Conservation (phyloP, 208 protist genomes). For the Leishmania mexicana region DNA sequence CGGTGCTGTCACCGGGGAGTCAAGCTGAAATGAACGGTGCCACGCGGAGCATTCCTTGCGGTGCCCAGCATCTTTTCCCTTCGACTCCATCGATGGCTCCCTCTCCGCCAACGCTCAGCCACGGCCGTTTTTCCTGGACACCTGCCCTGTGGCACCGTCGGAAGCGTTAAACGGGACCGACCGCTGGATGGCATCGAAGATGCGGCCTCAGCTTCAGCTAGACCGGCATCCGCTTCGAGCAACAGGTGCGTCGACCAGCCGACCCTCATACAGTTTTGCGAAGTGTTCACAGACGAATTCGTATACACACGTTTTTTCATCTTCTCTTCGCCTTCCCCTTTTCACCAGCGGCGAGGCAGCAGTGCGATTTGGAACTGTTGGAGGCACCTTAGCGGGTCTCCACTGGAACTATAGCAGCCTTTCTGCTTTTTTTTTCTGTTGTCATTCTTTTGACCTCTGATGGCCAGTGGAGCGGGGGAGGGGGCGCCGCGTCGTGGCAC, state of each 20-base stretch:
- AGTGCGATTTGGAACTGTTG: no score
- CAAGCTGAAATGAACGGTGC: neutral
- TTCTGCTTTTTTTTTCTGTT: neutral
- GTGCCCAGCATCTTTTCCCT: neutral
- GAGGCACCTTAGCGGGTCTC: no score
- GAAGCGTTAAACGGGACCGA: neutral
- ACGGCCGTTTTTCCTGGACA: neutral
- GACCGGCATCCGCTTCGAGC: neutral
- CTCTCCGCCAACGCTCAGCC: neutral
- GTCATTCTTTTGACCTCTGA: neutral
- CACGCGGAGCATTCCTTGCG: no score
- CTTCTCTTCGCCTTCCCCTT: neutral
- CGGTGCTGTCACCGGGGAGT: neutral
- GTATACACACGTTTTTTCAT: neutral
- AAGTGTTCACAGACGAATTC: neutral
- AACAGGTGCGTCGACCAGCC: neutral
- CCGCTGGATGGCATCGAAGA: neutral
- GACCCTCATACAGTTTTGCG: neutral
- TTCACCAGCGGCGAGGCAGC: neutral
- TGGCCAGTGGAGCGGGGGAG: neutral
- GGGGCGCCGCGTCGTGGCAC: no score
- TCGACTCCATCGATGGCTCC: neutral
- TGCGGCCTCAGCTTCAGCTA: constrained; percentile 10
- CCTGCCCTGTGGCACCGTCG: neutral
- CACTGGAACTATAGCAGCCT: neutral